Conservation (phyloP, 1,139 yeast species). For the Blastobotrys ciferrii region DNA sequence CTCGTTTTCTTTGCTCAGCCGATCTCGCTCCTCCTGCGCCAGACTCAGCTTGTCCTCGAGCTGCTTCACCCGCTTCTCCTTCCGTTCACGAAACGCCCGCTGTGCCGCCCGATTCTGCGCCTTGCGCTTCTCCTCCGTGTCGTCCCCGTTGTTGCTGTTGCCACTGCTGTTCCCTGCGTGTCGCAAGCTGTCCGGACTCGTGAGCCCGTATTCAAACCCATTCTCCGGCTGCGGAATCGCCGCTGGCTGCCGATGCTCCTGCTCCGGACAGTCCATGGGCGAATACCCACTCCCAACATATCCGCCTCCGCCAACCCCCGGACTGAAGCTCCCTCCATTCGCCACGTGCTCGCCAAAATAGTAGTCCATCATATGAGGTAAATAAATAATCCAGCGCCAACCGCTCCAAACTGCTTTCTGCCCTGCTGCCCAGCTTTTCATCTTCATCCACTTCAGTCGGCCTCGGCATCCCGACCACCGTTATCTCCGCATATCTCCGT, state of each 20-base stretch:
- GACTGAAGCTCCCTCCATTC: neutral
- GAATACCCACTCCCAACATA: neutral
- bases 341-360: slow-evolving; percentile 1
- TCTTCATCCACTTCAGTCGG: no score
- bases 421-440: no score
- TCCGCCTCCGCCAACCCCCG: no score
- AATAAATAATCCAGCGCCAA: no score
- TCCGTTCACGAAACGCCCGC: slow-evolving; percentile 83
- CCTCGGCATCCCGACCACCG: no score
- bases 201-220: neutral
- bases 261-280: slow-evolving; percentile 4
- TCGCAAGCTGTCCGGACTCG: neutral
- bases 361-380: slow-evolving; percentile 5
- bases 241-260: neutral
- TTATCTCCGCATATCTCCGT: no score
- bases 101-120: slow-evolving; percentile 91
- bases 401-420: no score
- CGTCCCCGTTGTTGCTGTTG: slow-evolving; percentile 6
- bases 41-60: slow-evolving; percentile 57
- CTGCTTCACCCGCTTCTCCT: slow-evolving; percentile 70
- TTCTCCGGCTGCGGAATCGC: neutral
- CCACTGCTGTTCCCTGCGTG: slow-evolving; percentile 2
- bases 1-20: slow-evolving; percentile 54
- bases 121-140: slow-evolving; percentile 51
- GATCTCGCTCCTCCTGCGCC: slow-evolving; percentile 59